phyloP scores from a whole-genome alignment of 106 monocot species.

The Phalaenopsis equestris region DNA sequence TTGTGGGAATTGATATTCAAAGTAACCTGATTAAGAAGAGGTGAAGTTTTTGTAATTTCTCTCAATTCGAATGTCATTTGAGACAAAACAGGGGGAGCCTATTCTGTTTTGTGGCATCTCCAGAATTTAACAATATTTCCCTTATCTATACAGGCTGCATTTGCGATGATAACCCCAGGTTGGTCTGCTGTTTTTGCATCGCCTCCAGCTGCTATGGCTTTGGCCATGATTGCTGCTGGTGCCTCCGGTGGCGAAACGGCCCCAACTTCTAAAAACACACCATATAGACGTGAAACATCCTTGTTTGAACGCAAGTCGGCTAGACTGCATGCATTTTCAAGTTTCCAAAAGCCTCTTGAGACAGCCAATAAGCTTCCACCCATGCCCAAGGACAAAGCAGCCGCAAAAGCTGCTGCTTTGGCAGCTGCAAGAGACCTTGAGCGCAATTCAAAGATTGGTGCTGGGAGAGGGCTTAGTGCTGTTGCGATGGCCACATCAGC shows the following conservation, averaged over 20 bases:
- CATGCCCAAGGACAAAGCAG: conserved; percentile 77
- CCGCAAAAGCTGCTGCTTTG: conserved; percentile 84
- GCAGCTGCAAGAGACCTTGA: conserved; percentile 89
- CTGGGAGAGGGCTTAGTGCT: conserved; percentile 94
- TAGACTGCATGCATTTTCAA: conserved; percentile 67
- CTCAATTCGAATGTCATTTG: too few species aligned
- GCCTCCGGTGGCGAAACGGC: conserved; percentile 69
- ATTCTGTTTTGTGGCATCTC: not conserved
- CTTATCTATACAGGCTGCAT: conserved; percentile 59
- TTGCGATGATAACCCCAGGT: conserved; percentile 86
- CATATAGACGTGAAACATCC: conserved; percentile 60
- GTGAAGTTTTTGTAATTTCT: too few species aligned
- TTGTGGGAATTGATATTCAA: too few species aligned
- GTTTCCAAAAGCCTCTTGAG: conserved; percentile 75
- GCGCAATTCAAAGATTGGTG: conserved; percentile 78
- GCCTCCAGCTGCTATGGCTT: conserved; percentile 96
- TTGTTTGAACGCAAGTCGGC: conserved; percentile 52
- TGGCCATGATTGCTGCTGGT: conserved; percentile 99
- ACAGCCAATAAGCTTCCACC: conserved; percentile 29
- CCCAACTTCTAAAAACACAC: conserved; percentile 35
- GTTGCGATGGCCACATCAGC: conserved; percentile 99
- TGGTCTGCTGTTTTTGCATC: conserved; percentile 99
- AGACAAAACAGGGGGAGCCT: not conserved
- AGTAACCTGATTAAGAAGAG: too few species aligned
- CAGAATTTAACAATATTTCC: conserved; percentile 13